Base-by-base conservation (phyloP, 805 yeast species). In the Candida peoriensis region DNA sequence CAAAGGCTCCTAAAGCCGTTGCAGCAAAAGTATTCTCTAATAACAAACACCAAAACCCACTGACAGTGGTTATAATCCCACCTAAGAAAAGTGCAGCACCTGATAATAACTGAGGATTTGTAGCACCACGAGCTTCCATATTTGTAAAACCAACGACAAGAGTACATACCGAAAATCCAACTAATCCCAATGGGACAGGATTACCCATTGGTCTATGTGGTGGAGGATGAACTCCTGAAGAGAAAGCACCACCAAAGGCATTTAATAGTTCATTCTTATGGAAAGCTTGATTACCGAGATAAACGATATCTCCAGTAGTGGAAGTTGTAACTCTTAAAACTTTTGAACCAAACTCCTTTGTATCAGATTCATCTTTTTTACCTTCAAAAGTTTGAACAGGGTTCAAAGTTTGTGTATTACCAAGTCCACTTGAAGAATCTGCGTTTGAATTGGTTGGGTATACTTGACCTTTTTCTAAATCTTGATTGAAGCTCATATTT, bases 11-110 rank as follows among this genome's bases (percentile, higher is more conserved):
- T 33, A 75, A 63, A 1, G 75, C 72, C 28, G 76, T 67, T 24
- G 68, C 69, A 17, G 75, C 80, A 67, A 76, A 75, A 1, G 76
- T 69, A 52, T 73, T 74, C 31, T 76, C 77, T 24, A 66, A 48
- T 14, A 66, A 42, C 32, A 74, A 50, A 46, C 76, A 74, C 64
- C 76, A 66, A 8, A 72, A 45, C 4, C 81, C 81, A 24, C 70
- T 70, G 26, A 72, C 57, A 4, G 70, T 48, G 51, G 72, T 73
- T 21, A 66, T 70, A 4, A 66, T 44, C 8, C 80, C 80, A 14
- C 75, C 70, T 28, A 70, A 66, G 43, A 72, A 70, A 35, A 72
- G 52, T 17, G 65, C 60, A 16, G 74, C 65, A 13, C 72, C 68
- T 14, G 73, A 58, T 19, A 70, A 58, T 4, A 68, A 57, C 37